A percentile compares a stretch with the other conserved stretches of the same genome.
Evolutionary conservation across 805 yeast species (phyloP).

Genomic region (Pichia nanzhaoensis): DNA sequence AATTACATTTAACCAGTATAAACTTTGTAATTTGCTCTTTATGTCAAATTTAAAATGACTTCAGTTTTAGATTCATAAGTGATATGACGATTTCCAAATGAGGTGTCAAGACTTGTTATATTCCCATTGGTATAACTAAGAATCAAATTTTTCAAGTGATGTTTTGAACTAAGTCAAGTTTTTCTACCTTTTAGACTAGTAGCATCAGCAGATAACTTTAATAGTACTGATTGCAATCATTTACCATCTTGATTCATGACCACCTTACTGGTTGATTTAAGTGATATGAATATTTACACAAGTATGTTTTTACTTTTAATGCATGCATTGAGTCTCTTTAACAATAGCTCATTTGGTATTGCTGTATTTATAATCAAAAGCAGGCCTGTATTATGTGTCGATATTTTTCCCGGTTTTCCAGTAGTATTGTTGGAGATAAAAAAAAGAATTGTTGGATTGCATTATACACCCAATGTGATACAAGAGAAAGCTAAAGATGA

Average conservation of each 20-base stretch:
- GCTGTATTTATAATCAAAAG: slow-evolving; percentile 25
- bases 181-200: slow-evolving; percentile 41
- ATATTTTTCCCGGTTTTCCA: slow-evolving; percentile 38
- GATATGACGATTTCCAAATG: slow-evolving; percentile 28
- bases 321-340: slow-evolving; percentile 46
- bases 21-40: slow-evolving; percentile 38
- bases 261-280: slow-evolving; percentile 37
- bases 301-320: slow-evolving; percentile 43
- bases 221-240: slow-evolving; percentile 36
- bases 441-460: slow-evolving; percentile 26
- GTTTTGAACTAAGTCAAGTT: slow-evolving; percentile 35
- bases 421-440: slow-evolving; percentile 40
- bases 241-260: slow-evolving; percentile 42
- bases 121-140: slow-evolving; percentile 34
- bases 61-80: slow-evolving; percentile 32
- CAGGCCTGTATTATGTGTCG: slow-evolving; percentile 48
- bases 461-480: slow-evolving; percentile 23
- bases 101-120: slow-evolving; percentile 28
- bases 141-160: slow-evolving; percentile 36
- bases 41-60: slow-evolving; percentile 35
- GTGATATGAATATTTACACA: slow-evolving; percentile 30
- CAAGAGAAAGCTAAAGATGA: no score
- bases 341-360: slow-evolving; percentile 13
- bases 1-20: slow-evolving; percentile 48
- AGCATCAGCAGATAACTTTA: slow-evolving; percentile 46